These are phyloP conservation scores for Hysterium pulicare DNA, from an alignment of 2,329 filamentous ascomycete species.

Conservation along the genomic window DNA sequence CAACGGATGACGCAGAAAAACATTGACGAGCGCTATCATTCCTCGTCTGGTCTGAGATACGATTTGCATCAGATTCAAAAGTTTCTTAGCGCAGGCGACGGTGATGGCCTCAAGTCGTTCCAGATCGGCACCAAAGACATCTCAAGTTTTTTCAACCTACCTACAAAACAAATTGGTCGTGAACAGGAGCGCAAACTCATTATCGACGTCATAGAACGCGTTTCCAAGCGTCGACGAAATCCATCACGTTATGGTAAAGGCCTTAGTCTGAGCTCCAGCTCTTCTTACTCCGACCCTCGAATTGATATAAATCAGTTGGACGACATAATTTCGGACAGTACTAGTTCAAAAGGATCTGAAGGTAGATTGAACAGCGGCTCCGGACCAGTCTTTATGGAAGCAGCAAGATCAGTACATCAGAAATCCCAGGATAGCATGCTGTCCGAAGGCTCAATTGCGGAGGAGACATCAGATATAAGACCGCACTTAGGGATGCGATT, in stretches of 20 bases:
- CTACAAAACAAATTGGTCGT: slow-evolving; percentile 76
- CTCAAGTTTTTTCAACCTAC: slow-evolving; percentile 87
- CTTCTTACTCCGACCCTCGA: slow-evolving; percentile 51
- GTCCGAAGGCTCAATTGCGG: slow-evolving; percentile 22
- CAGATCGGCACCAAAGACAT: slow-evolving; percentile 79
- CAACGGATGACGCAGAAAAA: slow-evolving; percentile 90
- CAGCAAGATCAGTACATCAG: slow-evolving; percentile 22
- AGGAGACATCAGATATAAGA: slow-evolving; percentile 12
- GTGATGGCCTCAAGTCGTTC: slow-evolving; percentile 67
- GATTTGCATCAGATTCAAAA: slow-evolving; percentile 74
- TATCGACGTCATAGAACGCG: slow-evolving; percentile 67
- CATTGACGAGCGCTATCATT: slow-evolving; percentile 84
- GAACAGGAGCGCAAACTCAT: slow-evolving; percentile 68
- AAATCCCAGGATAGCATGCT: slow-evolving; percentile 28
- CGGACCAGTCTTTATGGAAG: slow-evolving; percentile 23
- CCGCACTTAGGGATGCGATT: slow-evolving; percentile 12
- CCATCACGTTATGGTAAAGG: slow-evolving; percentile 32
- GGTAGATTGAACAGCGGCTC: slow-evolving; percentile 36
- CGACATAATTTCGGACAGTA: slow-evolving; percentile 49
- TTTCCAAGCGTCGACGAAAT: slow-evolving; percentile 61
- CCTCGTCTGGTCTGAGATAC: slow-evolving; percentile 77
- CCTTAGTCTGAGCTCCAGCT: slow-evolving; percentile 51
- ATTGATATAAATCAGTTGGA: slow-evolving; percentile 47
- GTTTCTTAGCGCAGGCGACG: slow-evolving; percentile 72
- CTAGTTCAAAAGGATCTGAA: slow-evolving; percentile 55